Evolutionary conservation across 2,329 filamentous ascomycete genomes (phyloP).

Genomic region (Eutypa lata): DNA sequence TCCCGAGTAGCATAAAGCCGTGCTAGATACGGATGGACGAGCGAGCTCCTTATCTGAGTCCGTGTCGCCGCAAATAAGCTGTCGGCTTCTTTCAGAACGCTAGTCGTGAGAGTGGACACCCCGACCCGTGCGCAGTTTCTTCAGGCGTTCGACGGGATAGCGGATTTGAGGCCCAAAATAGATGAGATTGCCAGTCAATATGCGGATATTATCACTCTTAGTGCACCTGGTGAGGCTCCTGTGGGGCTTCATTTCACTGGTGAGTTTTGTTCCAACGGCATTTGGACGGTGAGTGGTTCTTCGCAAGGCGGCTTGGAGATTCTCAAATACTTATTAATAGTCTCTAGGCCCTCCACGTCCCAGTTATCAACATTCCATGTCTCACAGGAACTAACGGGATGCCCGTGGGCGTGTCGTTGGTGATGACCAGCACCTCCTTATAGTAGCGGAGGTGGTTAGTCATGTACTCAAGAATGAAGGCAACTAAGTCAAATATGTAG

Average conservation of each 20-base stretch:
- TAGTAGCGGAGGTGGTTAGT: too few species aligned
- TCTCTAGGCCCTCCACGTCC: slow-evolving; percentile 51
- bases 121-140: slow-evolving; percentile 47
- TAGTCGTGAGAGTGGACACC: too few species aligned
- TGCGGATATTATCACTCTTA: slow-evolving; percentile 55
- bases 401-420: slow-evolving; percentile 57
- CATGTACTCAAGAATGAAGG: too few species aligned
- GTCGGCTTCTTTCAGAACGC: too few species aligned
- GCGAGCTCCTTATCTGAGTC: slow-evolving; percentile 52
- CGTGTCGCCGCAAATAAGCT: slow-evolving; percentile 39
- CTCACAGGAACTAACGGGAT: slow-evolving; percentile 55
- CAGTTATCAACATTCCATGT: slow-evolving; percentile 62
- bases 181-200: slow-evolving; percentile 52
- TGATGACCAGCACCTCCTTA: too few species aligned
- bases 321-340: too few species aligned
- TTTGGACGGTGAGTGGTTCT: slow-evolving; percentile 47
- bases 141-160: slow-evolving; percentile 53
- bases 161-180: slow-evolving; percentile 49
- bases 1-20: slow-evolving; percentile 48
- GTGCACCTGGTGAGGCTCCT: slow-evolving; percentile 58
- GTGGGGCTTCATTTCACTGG: slow-evolving; percentile 52
- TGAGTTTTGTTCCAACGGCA: slow-evolving; percentile 46
- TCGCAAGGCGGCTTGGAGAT: background rate
- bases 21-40: slow-evolving; percentile 51
- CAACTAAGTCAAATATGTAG: too few species aligned